These are phyloP conservation scores for Elongisporangium senticosum DNA, from an alignment of 352 stramenopile species.

Conservation along the genomic window DNA sequence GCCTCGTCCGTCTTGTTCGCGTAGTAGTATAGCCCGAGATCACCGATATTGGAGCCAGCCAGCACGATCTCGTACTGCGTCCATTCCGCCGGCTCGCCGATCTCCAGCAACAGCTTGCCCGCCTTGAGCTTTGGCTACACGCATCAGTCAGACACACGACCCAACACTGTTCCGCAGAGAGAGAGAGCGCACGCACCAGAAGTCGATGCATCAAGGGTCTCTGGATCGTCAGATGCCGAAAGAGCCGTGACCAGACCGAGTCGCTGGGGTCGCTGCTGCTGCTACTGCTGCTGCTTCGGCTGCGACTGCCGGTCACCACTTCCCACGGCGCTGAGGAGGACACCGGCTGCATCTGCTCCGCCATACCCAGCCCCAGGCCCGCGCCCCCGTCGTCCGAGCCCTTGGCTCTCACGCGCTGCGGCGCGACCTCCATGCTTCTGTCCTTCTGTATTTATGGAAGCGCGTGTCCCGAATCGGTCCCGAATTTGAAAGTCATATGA, in stretches of 20 bases:
- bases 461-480: neutral
- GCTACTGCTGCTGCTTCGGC: neutral
- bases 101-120: conserved; percentile 49
- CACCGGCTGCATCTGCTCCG: neutral
- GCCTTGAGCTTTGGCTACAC: conserved; percentile 59
- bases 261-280: neutral
- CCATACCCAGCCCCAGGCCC: neutral
- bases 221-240: neutral
- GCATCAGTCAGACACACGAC: neutral
- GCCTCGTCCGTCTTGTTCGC: conserved; percentile 26
- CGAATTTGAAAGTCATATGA: neutral
- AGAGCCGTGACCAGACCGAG: neutral
- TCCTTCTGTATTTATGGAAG: neutral
- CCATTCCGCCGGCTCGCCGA: conserved; percentile 48
- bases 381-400: neutral
- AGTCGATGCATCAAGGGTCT: neutral
- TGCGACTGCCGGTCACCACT: neutral
- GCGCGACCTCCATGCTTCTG: neutral
- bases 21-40: conserved; percentile 73
- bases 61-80: conserved; percentile 59
- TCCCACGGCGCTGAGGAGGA: neutral
- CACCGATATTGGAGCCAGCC: conserved; percentile 36
- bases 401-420: neutral
- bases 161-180: neutral
- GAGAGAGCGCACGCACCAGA: neutral